Percentiles rank a stretch among this genome's conserved stretches.
These are phyloP conservation scores for Diaporthe longicolla DNA, from an alignment of 2,329 filamentous ascomycete genomes.

Conservation along the genomic window DNA sequence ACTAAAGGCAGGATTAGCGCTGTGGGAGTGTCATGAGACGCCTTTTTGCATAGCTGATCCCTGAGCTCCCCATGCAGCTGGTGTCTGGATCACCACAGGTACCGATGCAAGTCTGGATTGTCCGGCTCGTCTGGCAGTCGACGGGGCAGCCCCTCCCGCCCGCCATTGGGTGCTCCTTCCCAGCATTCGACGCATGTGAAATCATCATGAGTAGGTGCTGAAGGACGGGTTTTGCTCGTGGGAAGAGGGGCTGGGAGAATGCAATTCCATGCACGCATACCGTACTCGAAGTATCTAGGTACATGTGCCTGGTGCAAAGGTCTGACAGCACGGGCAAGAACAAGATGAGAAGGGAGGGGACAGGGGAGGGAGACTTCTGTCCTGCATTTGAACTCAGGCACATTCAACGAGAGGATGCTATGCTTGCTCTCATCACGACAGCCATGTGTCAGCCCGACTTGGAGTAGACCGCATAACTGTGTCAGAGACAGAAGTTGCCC, in stretches of 20 bases:
- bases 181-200: slow-evolving; percentile 38
- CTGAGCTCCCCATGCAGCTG: slow-evolving; percentile 40
- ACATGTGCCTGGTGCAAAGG: neutral
- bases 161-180: slow-evolving; percentile 30
- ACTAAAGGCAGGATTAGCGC: slow-evolving; percentile 42
- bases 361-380: slow-evolving; percentile 7
- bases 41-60: slow-evolving; percentile 42
- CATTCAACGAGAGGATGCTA: neutral
- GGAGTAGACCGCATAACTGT: no score
- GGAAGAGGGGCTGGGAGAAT: slow-evolving; percentile 13
- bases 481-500: neutral
- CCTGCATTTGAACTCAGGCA: neutral
- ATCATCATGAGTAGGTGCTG: slow-evolving; percentile 19
- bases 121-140: neutral
- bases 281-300: neutral
- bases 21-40: slow-evolving; percentile 40
- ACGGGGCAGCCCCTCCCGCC: slow-evolving; percentile 15
- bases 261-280: neutral
- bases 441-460: neutral
- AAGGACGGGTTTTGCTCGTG: neutral
- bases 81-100: slow-evolving; percentile 36
- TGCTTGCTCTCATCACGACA: neutral
- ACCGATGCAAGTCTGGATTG: slow-evolving; percentile 17
- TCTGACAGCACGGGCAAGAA: no score
- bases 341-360: neutral